Evolutionary conservation across 1,284 basidiomycete genomes (phyloP), one percentile per base, ranked within the genome.

Genomic region (Fomitopsis schrenkii): DNA sequence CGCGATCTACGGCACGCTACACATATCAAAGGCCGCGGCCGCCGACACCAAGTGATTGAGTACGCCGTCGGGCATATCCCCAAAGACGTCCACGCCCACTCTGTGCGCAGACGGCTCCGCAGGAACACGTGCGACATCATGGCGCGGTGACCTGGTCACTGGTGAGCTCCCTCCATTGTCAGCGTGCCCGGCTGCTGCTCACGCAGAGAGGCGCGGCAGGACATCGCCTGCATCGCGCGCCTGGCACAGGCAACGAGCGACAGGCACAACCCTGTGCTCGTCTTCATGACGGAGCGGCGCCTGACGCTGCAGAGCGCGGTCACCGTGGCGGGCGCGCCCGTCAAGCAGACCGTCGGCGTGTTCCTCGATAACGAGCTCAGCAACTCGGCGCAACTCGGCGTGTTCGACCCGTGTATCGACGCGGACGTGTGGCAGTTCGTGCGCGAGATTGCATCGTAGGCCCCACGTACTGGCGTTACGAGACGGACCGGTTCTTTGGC

Each of bases 401-500:
- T 46, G 3, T 62, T 61, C 36, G 63, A 53, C 33, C 61, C 63
- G 17, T n/a, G 50, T 14, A 63, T 66, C 35, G 64, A 68, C 55
- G 63, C 56, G 38, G 76, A 83, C 62, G 70, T 78, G 17, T 68
- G 71, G 28, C 70, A 74, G 12, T 82, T 81, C 64, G 68, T 82
- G 33, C 79, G 74, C n/a, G 79, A 76, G 15, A 69, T 86, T 83
- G 77, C 62, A 75, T 86, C 54, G 75, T 79, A 5, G 86, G 84
- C 1, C 75, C 73, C 17, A 67, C 83, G 17, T 80, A 87, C 63
- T 87, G 85, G 85, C 61, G 79, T 19, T 88, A 87, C 64, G 84
- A 86, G 70, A 84, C 80, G 3, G 77, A 83, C 59, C 66, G 83
- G 54, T 86, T 81, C 66, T 80, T 88, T 60, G 84, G 83, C 46